Evolutionary conservation across 495 filamentous ascomycete genomes (phyloP).

Genomic region (Sporormia fimetaria): DNA sequence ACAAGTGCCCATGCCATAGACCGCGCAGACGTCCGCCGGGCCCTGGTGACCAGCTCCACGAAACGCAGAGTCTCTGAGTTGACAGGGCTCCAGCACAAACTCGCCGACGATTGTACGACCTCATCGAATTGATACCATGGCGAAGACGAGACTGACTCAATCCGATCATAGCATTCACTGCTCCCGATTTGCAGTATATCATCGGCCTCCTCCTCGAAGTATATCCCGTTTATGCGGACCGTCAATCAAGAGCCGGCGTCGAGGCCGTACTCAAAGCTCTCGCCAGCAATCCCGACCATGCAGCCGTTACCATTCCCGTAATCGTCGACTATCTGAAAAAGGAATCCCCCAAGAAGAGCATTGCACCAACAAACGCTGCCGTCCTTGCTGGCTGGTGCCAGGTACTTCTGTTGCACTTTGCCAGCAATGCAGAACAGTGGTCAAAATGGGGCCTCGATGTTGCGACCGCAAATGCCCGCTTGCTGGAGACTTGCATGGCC

Average conservation of each 20-base stretch:
- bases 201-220: slow-evolving; percentile 70
- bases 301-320: slow-evolving; percentile 45
- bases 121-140: background rate
- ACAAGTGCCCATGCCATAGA: slow-evolving; percentile 22
- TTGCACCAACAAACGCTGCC: slow-evolving; percentile 71
- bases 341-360: slow-evolving; percentile 61
- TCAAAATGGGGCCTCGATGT: slow-evolving; percentile 55
- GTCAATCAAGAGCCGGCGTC: slow-evolving; percentile 67
- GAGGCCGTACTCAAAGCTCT: slow-evolving; percentile 61
- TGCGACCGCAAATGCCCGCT: slow-evolving; percentile 49
- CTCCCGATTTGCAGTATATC: slow-evolving; percentile 31
- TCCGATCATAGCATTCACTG: slow-evolving; percentile 6
- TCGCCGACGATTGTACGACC: slow-evolving; percentile 36
- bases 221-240: slow-evolving; percentile 77
- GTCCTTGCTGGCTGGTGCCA: slow-evolving; percentile 87
- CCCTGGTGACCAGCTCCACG: slow-evolving; percentile 39
- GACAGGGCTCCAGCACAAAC: slow-evolving; percentile 33
- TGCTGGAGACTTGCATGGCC: slow-evolving; percentile 65
- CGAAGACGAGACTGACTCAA: background rate
- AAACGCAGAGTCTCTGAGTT: slow-evolving; percentile 38
- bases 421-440: slow-evolving; percentile 43
- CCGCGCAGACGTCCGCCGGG: slow-evolving; percentile 24
- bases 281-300: slow-evolving; percentile 38
- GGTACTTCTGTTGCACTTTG: slow-evolving; percentile 53
- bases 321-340: slow-evolving; percentile 45